Percentiles rank a stretch among this genome's conserved stretches.
phyloP scores from a whole-genome alignment of 2,329 filamentous ascomycete genomes.

The Myriosclerotinia scirpicola region DNA sequence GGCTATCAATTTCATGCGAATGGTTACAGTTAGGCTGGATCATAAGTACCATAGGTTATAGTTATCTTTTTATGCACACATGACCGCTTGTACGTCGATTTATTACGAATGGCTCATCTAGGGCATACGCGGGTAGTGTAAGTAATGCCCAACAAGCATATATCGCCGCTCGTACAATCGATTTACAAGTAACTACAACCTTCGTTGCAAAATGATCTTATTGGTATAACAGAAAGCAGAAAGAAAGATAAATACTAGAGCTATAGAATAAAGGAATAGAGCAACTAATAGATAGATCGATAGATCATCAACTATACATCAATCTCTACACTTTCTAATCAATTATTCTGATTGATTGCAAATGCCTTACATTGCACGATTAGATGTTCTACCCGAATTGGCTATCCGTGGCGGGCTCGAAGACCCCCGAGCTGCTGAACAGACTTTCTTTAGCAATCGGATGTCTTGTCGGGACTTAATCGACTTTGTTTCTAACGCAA shows the following conservation, averaged over 20 bases:
- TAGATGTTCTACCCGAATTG: neutral
- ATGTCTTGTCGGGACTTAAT: slow-evolving; percentile 1
- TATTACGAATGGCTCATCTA: too few relatives aligned
- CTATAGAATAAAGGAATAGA: neutral
- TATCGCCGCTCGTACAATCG: neutral
- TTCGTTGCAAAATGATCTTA: neutral
- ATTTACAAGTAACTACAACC: neutral
- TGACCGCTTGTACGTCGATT: too few relatives aligned
- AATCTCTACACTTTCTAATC: neutral
- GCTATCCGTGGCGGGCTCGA: neutral
- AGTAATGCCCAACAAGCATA: neutral
- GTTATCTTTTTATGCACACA: too few relatives aligned
- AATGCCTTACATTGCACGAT: neutral
- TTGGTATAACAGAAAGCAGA: neutral
- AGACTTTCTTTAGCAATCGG: neutral
- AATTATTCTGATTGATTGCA: neutral
- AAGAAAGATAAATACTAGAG: neutral
- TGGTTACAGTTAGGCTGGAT: too few relatives aligned
- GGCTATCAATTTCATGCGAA: too few relatives aligned
- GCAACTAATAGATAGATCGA: neutral
- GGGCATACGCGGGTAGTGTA: neutral
- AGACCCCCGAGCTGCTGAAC: slow-evolving; percentile 5
- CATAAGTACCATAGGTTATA: too few relatives aligned
- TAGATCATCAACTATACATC: neutral
- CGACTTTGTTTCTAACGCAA: slow-evolving; percentile 1